A percentile compares a stretch with the other conserved stretches of the same genome.
Conservation (phyloP, 1,284 basidiomycete genomes). For the Mycosarcoma maydis region DNA sequence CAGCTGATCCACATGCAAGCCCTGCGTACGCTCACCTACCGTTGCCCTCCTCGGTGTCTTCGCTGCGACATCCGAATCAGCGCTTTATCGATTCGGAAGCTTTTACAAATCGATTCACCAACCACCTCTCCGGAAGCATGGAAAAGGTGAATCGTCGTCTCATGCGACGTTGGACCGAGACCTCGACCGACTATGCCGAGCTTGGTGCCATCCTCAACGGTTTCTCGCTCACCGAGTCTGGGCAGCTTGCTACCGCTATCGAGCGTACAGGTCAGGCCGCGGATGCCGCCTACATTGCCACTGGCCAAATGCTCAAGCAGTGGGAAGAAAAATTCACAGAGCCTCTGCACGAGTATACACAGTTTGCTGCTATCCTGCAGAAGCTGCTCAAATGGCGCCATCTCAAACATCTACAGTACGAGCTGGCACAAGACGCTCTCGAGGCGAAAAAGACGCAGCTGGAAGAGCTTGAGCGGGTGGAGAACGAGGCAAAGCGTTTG, state of each 20-base stretch:
- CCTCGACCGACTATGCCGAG: conserved; percentile 89
- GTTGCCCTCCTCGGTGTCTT: conserved; percentile 74
- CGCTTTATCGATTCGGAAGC: conserved; percentile 94
- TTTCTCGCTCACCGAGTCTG: conserved; percentile 86
- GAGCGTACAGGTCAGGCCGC: conserved; percentile 95
- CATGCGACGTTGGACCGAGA: conserved; percentile 93
- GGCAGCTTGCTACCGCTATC: conserved; percentile 78
- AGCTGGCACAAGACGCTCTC: conserved; percentile 91
- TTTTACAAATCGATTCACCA: conserved; percentile 95
- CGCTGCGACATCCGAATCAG: conserved; percentile 56
- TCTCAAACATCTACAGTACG: conserved; percentile 97
- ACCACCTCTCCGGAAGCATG: conserved; percentile 88
- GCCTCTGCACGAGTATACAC: conserved; percentile 92
- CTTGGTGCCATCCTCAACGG: conserved; percentile 95
- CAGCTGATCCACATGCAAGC: conserved; percentile 80
- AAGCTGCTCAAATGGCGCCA: conserved; percentile 92
- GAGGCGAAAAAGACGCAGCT: conserved; percentile 87
- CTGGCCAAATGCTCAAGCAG: conserved; percentile 71
- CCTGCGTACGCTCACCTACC: conserved; percentile 85
- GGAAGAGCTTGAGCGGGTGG: conserved; percentile 89
- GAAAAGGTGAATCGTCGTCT: conserved; percentile 93
- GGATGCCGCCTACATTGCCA: conserved; percentile 91
- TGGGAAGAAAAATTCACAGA: conserved; percentile 84
- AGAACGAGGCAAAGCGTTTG: conserved; percentile 86
- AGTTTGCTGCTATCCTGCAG: conserved; percentile 94